Evolutionary conservation across 2,329 filamentous ascomycete genomes (phyloP), one percentile per base, ranked within the genome.

Genomic region (Neophaeococcomyces aloes): DNA sequence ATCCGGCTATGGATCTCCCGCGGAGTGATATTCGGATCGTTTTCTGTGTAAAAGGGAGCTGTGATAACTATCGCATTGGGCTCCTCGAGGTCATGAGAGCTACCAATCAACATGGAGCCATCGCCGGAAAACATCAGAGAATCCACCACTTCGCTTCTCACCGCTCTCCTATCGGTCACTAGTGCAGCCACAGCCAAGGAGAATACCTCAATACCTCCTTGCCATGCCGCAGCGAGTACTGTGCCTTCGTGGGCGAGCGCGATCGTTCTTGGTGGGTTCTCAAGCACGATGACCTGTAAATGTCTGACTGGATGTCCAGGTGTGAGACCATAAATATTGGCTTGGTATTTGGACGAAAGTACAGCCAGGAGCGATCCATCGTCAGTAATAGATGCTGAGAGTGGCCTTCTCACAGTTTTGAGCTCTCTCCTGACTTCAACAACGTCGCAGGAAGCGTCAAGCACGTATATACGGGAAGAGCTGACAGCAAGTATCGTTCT

Each of bases 181-280:
- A 81, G 56, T 19, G 76, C 78, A 42, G 71, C 75, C 2, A 79
- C 69, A 37, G 76, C 76, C 30, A 94, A 67, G 4, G 86, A 83
- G 21, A 84, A 79, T 0, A 94, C 83, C 61, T 94, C 87, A 49
- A 94, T 88, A n/a, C 84, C 85, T 44, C 84, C 83, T 57, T 86
- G 79, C 61, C 88, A 93, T 6, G 86, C 86, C 13, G 86, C 82
- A 18, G 87, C 87, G 35, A 94, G 65, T 11, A 94, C 83, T 33
- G 81, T 79, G 18, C 85, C 86, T 50, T 82, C 84, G 1, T 86
- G 85, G 0, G 86, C 89, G 23, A 94, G 66, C 13, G 83, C 80
- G 51, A 94, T 82, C 11, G 85, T 79, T 43, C 80, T 77, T 7
- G 87, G 85, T 44, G 78, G 76, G 60, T 91, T 81, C 55, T 89